Conservation (phyloP, 202 grass and related monocot species). For the Hordeum pubiflorum region DNA sequence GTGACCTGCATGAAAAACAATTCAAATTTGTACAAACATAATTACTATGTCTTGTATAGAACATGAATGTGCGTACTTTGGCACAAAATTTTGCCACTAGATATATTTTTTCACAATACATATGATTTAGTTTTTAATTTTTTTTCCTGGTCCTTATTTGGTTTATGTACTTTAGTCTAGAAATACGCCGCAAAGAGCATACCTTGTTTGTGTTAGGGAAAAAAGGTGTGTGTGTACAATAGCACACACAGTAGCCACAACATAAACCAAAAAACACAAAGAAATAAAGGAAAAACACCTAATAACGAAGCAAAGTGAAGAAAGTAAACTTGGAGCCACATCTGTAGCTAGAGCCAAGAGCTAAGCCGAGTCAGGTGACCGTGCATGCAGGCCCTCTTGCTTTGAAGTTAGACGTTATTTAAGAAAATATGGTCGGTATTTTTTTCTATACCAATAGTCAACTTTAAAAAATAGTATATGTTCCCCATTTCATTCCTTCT, state of each 20-base stretch:
- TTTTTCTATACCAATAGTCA: background rate
- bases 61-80: background rate
- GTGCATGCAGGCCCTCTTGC: background rate
- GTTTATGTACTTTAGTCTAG: background rate
- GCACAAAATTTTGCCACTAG: background rate
- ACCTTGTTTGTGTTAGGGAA: background rate
- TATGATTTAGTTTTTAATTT: background rate
- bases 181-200: background rate
- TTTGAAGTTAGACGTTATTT: background rate
- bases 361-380: background rate
- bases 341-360: background rate
- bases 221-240: background rate
- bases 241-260: background rate
- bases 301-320: background rate
- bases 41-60: background rate
- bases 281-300: background rate
- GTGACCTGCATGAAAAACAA: background rate
- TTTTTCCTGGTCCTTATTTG: background rate
- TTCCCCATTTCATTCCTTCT: background rate
- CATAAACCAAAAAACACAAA: background rate
- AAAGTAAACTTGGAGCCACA: background rate
- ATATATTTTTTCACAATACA: background rate
- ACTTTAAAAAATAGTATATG: background rate
- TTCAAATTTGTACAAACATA: background rate
- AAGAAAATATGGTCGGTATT: background rate